Percentiles rank a stretch among this genome's conserved stretches.
Evolutionary conservation across 768 basidiomycete species (phyloP).

Genomic region (Kwoniella bestiolae): DNA sequence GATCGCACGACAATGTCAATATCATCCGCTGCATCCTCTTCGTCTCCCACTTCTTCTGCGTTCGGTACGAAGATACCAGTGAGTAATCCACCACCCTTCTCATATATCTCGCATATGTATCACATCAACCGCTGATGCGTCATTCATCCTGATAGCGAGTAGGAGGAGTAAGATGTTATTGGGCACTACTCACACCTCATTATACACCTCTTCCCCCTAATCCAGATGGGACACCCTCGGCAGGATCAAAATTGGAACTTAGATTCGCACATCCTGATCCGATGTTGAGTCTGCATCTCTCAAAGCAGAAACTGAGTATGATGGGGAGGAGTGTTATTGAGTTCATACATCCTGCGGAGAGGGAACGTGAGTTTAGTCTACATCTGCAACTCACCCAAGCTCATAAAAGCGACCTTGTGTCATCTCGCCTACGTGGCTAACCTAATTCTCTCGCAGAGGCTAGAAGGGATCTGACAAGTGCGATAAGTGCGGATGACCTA

Average conservation of each 20-base stretch:
- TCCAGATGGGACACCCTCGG: constrained; percentile 8
- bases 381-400: neutral
- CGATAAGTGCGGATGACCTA: constrained; percentile 50
- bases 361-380: constrained; percentile 51
- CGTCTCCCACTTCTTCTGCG: neutral
- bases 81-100: neutral
- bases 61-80: constrained; percentile 9
- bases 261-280: constrained; percentile 56
- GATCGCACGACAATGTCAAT: constrained; percentile 7
- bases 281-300: constrained; percentile 51
- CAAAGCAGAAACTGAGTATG: constrained; percentile 49
- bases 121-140: neutral
- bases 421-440: neutral
- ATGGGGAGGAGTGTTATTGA: constrained; percentile 55
- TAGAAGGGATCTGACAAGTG: constrained; percentile 47
- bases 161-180: constrained; percentile 52
- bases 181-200: constrained; percentile 41
- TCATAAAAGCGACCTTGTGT: no score
- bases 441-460: constrained; percentile 41
- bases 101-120: no score
- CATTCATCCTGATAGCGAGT: constrained; percentile 10
- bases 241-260: constrained; percentile 43
- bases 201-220: constrained; percentile 19
- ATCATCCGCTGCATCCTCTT: constrained; percentile 9
- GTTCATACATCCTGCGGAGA: constrained; percentile 56